A percentile compares a stretch with the other conserved stretches of the same genome.
phyloP scores from a whole-genome alignment of 2,329 filamentous ascomycete species.

The Rosellinia necatrix region DNA sequence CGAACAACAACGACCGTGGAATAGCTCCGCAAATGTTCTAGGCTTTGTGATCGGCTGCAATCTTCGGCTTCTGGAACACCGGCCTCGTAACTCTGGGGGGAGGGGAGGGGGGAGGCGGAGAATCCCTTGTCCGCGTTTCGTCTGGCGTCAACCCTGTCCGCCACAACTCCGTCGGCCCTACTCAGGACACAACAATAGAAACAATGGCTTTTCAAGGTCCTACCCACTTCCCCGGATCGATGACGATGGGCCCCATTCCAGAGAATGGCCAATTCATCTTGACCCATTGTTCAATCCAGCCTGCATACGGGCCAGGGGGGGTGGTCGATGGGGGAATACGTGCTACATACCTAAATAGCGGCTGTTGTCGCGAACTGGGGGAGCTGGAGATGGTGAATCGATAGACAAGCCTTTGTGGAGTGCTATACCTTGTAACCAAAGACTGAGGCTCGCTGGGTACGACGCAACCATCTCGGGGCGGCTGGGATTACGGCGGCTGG shows the following conservation, averaged over 20 bases:
- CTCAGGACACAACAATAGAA: not conserved
- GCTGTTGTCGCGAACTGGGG: slow-evolving; percentile 9
- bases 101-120: no score
- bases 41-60: slow-evolving; percentile 18
- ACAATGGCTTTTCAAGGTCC: slow-evolving; percentile 1
- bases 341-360: no score
- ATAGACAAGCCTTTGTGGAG: slow-evolving; percentile 13
- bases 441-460: slow-evolving; percentile 16
- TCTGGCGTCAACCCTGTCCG: not conserved
- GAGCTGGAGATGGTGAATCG: slow-evolving; percentile 10
- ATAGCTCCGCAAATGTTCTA: slow-evolving; percentile 16
- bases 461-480: slow-evolving; percentile 11
- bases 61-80: slow-evolving; percentile 23
- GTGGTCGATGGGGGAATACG: no score
- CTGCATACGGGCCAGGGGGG: slow-evolving; percentile 7
- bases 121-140: slow-evolving; percentile 22
- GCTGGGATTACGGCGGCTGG: no score
- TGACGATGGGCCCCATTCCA: not conserved
- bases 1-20: slow-evolving; percentile 13
- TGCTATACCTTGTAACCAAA: slow-evolving; percentile 9
- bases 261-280: no score
- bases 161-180: not conserved
- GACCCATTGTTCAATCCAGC: slow-evolving; percentile 8
- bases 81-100: slow-evolving; percentile 17
- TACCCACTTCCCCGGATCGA: slow-evolving; percentile 25